Evolutionary conservation across 257 asterid genomes (phyloP).

Genomic region (Mentha longifolia): DNA sequence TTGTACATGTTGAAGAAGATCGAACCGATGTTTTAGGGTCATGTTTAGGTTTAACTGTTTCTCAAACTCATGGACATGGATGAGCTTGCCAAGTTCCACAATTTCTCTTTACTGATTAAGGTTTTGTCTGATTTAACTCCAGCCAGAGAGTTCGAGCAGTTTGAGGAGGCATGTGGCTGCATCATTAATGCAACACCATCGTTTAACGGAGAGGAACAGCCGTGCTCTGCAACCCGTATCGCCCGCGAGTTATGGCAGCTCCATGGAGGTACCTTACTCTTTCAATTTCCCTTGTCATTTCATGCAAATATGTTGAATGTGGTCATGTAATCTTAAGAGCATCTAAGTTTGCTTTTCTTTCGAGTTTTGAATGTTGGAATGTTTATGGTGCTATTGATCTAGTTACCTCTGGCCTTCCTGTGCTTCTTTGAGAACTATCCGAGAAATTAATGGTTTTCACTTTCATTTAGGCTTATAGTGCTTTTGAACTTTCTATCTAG

Average conservation of each 20-base stretch:
- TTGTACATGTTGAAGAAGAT: background rate
- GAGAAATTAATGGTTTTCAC: background rate
- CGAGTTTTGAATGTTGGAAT: background rate
- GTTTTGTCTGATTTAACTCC: constrained; percentile 30
- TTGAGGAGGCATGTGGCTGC: constrained; percentile 82
- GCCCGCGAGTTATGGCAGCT: constrained; percentile 91
- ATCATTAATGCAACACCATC: constrained; percentile 77
- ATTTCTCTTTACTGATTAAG: background rate
- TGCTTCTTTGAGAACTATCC: background rate
- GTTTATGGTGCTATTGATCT: background rate
- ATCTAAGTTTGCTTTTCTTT: background rate
- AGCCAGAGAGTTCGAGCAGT: constrained; percentile 86
- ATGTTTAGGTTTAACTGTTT: constrained; percentile 4
- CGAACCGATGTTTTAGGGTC: constrained; percentile 11
- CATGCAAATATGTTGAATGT: no score
- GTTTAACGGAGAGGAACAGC: constrained; percentile 52
- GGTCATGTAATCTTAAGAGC: background rate
- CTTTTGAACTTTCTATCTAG: background rate
- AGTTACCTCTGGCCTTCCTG: background rate
- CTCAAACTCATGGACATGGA: background rate
- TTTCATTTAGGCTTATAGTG: background rate
- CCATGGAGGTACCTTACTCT: constrained; percentile 71
- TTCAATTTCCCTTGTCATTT: constrained; percentile 26
- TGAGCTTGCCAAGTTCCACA: constrained; percentile 10
- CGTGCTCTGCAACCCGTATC: constrained; percentile 86